Evolutionary conservation across 257 asterid species (phyloP), one percentile per base, ranked within the genome.

Genomic region (Perilla frutescens): DNA sequence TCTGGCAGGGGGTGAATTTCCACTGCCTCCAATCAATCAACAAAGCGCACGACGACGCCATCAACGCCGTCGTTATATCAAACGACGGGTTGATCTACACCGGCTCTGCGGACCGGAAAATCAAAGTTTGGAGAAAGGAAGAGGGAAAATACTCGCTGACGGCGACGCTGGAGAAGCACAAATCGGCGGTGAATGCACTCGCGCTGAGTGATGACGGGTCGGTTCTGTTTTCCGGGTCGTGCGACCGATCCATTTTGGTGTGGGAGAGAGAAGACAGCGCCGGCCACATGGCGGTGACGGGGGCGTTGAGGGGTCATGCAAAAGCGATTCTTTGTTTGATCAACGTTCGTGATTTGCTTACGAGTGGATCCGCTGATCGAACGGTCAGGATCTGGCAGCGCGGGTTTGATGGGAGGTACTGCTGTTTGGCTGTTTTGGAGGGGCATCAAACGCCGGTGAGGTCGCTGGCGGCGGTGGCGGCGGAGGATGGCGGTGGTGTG

Each of bases 251-350:
- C 26, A 89, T 91, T 34, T 49, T 93, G 78, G 98, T 93, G n/a
- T 93, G 98, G 98, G 98, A 91, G 6, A 91, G 88, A 40, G 98
- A 89, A 54, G 94, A 82, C 58, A 84, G 96, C 68, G 97, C 92
- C 0, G 79, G 82, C n/a, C 84, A 91, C 36, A 91, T 91, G 98
- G 89, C 74, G 88, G 91, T 86, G 54, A 68, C 78, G 3, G 98
- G 98, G 6, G 97, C 96, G 4, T 48, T 93, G 76, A 84, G 97
- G 74, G 97, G 96, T 1, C 98, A 93, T 62, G 62, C 73, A 1
- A 88, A 79, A 45, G 97, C 97, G 0, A 77, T 93, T 3, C 60
- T 93, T 14, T 91, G 96, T 58, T 74, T 93, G 86, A 76, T 86
- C 32, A 83, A 66, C 76, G 91, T 79, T 4, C 71, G 34, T 1